Base-by-base conservation (phyloP, 805 yeast genomes). In the Monosporozyma unispora region DNA sequence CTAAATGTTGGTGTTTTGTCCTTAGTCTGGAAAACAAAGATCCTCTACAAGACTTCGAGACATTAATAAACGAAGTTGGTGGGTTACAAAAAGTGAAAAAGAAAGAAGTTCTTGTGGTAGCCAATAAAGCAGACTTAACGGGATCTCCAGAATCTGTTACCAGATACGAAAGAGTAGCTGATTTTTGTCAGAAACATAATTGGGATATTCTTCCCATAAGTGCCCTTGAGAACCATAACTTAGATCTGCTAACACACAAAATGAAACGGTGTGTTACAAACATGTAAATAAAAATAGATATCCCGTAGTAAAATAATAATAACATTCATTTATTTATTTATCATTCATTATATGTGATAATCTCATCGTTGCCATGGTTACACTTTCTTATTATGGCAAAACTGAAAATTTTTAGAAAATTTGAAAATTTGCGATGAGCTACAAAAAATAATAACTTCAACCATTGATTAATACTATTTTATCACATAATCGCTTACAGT, bases 111-210 rank as follows among this genome's bases (percentile, higher is more conserved):
- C 70, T 93, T 50, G 79, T 93, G 16, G 86, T 90, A 9, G 96
- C 91, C 14, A 90, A 96, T n/a, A 93, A 93, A 66, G 98, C 96
- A 1, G 99, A 93, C 63, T 59, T 87, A n/a, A 42, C 19, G 77
- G 76, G 16, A 29, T 45, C 21, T 50, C 54, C 37, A 11, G 25
- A 42, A 19, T 14, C 31, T 9, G 22, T 35, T 38, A 72, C 69
- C 3, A 78, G 73, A 44, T 91, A 70, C 56, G 42, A 43, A 2
- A 51, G 48, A 7, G 69, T 93, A 47, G 70, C 69, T 43, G 61
- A 63, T 0, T 77, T 67, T 57, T 77, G 79, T n/a, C 64, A 64
- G 5, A 53, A 56, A 16, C 64, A 66, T 39, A 56, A 56, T 0
- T 88, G 96, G 95, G 78, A 80, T 50, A 73, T 80, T 18, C 76